phyloP scores from a whole-genome alignment of 192 early-diverging fungal species.

The Jimgerdemannia lactiflua region DNA sequence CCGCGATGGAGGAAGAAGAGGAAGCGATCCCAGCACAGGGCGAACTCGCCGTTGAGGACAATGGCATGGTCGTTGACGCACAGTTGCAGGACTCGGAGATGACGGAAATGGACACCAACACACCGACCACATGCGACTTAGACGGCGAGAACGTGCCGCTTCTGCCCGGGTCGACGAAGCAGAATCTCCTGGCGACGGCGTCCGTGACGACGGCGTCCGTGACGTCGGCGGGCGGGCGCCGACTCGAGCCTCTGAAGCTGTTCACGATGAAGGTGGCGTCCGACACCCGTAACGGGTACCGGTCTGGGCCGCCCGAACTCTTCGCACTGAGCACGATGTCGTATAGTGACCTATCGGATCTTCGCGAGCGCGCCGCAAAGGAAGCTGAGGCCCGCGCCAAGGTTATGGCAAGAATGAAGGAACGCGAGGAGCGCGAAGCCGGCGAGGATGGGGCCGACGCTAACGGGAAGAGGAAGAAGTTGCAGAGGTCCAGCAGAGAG shows the following conservation, averaged over 20 bases:
- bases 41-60: not conserved
- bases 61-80: too few relatives aligned
- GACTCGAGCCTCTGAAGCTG: constrained; percentile 26
- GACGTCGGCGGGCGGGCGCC: constrained; percentile 24
- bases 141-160: too few relatives aligned
- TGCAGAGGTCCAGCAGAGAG: too few relatives aligned
- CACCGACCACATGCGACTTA: not conserved
- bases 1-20: constrained; percentile 4
- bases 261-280: constrained; percentile 24
- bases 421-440: too few relatives aligned
- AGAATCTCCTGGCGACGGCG: constrained; percentile 21
- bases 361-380: not conserved
- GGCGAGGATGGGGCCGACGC: too few relatives aligned
- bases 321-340: not conserved
- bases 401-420: too few relatives aligned
- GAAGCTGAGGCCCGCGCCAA: not conserved
- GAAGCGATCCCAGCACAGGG: not conserved
- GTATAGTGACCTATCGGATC: not conserved
- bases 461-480: not conserved
- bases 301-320: not conserved
- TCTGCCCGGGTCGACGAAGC: not conserved
- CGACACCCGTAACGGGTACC: not conserved
- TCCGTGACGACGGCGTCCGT: too few relatives aligned
- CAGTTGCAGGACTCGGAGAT: not conserved
- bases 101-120: not conserved